phyloP scores from a whole-genome alignment of 495 filamentous ascomycete species.

The Lophiostoma macrostomum region DNA sequence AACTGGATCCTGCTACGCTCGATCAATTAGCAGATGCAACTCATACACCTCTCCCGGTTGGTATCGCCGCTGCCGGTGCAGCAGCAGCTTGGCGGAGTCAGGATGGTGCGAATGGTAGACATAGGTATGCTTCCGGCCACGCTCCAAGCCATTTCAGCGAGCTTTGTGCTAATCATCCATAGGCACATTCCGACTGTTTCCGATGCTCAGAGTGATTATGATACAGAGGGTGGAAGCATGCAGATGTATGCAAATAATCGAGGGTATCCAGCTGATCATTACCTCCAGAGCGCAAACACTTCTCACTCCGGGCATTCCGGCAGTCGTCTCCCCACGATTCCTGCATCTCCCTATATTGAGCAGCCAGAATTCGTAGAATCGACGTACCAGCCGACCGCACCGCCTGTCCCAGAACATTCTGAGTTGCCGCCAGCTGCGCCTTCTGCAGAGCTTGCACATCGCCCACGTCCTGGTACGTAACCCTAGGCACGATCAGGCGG shows the following conservation, averaged over 20 bases:
- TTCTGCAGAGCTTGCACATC: conserved; percentile 2
- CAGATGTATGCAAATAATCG: conserved; percentile 19
- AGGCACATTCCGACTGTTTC: too few relatives aligned
- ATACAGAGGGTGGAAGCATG: conserved; percentile 28
- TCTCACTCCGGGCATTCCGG: conserved; percentile 20
- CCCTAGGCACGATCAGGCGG: too few relatives aligned
- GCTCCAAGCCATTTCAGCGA: too few relatives aligned
- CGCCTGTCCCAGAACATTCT: conserved; percentile 40
- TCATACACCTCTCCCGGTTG: conserved; percentile 22
- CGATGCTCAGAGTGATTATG: conserved; percentile 36
- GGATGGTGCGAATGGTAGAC: conserved; percentile 23
- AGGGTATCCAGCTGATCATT: conserved; percentile 28
- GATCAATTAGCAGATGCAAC: conserved; percentile 67
- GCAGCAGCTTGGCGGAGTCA: conserved; percentile 41
- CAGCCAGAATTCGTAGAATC: conserved; percentile 31
- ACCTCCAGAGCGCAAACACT: conserved; percentile 9
- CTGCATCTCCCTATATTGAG: conserved; percentile 40
- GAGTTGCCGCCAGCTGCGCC: conserved; percentile 15
- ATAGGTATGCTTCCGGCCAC: too few relatives aligned
- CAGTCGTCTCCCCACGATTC: conserved; percentile 40
- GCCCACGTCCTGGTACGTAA: conserved; percentile 12
- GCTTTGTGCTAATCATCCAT: too few relatives aligned
- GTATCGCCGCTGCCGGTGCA: conserved; percentile 42
- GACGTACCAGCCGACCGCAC: conserved; percentile 27
- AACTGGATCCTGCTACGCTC: conserved; percentile 77